These are phyloP conservation scores for Podospora pseudoanserina DNA, from an alignment of 495 filamentous ascomycete genomes.

Conservation along the genomic window DNA sequence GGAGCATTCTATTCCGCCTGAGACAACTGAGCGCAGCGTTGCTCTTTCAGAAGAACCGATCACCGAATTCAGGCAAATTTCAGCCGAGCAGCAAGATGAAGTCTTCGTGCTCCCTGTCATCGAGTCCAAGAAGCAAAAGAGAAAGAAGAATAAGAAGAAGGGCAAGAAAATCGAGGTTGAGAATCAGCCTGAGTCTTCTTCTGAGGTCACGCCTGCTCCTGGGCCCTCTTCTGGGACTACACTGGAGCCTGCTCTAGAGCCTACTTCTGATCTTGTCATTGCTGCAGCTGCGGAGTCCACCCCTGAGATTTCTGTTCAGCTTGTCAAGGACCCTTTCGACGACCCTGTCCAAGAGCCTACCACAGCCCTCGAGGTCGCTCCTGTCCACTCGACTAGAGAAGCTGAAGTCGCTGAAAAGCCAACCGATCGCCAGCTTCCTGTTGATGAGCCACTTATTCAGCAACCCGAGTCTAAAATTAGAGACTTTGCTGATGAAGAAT, in stretches of 20 bases:
- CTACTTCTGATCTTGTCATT: neutral
- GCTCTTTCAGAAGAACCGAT: neutral
- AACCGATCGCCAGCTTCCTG: neutral
- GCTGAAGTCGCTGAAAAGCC: neutral
- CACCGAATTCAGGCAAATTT: constrained; percentile 7
- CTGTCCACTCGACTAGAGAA: neutral
- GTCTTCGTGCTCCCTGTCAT: constrained; percentile 10
- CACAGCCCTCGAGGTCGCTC: neutral
- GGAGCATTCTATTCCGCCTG: neutral
- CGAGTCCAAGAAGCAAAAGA: constrained; percentile 22
- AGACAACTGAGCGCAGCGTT: neutral
- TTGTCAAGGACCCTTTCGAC: neutral
- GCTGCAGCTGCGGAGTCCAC: neutral
- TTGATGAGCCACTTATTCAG: neutral
- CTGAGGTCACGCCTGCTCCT: constrained; percentile 10
- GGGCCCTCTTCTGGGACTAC: neutral
- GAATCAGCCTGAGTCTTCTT: constrained; percentile 15
- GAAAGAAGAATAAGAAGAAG: constrained; percentile 28
- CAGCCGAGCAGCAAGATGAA: constrained; percentile 6
- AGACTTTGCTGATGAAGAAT: constrained; percentile 11
- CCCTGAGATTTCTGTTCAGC: neutral
- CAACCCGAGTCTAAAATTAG: neutral
- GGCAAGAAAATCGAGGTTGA: constrained; percentile 22
- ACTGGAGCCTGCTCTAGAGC: neutral
- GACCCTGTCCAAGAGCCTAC: neutral